phyloP scores from a whole-genome alignment of 169 alveolate genomes.

The Pseudocohnilembus persalinus region DNA sequence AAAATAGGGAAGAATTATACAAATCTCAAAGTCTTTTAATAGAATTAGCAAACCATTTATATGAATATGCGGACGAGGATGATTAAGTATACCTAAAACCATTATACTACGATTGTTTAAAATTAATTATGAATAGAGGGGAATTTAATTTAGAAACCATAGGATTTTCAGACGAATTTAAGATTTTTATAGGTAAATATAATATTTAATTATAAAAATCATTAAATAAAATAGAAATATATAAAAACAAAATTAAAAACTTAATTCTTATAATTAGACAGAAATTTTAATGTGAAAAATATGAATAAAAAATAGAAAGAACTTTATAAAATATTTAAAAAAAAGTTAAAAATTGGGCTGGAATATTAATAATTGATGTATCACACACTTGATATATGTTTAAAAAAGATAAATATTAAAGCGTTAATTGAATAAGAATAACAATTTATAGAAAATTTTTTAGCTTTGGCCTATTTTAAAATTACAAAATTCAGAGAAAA shows the following conservation, averaged over 20 bases:
- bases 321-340: conserved; percentile 22
- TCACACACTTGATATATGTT: conserved; percentile 37
- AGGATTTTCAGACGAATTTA: conserved; percentile 41
- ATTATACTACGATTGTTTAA: conserved; percentile 36
- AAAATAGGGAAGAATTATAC: conserved; percentile 38
- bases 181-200: background rate
- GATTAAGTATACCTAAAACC: conserved; percentile 44
- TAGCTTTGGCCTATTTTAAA: conserved; percentile 67
- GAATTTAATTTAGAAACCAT: conserved; percentile 55
- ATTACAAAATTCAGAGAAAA: conserved; percentile 52
- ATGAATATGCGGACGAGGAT: conserved; percentile 47
- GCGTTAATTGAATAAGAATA: conserved; percentile 59
- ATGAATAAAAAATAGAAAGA: conserved; percentile 7
- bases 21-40: conserved; percentile 43
- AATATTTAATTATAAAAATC: background rate
- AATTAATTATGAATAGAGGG: conserved; percentile 42
- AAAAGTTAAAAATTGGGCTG: conserved; percentile 48
- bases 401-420: conserved; percentile 57
- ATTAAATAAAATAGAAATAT: background rate
- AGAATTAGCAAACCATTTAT: conserved; percentile 41
- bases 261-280: background rate
- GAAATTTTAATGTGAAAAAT: background rate
- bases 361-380: conserved; percentile 49
- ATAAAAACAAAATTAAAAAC: conserved; percentile 2
- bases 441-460: conserved; percentile 49